Base-by-base conservation (phyloP, 345 rosid species). In the Alliaria petiolata region DNA sequence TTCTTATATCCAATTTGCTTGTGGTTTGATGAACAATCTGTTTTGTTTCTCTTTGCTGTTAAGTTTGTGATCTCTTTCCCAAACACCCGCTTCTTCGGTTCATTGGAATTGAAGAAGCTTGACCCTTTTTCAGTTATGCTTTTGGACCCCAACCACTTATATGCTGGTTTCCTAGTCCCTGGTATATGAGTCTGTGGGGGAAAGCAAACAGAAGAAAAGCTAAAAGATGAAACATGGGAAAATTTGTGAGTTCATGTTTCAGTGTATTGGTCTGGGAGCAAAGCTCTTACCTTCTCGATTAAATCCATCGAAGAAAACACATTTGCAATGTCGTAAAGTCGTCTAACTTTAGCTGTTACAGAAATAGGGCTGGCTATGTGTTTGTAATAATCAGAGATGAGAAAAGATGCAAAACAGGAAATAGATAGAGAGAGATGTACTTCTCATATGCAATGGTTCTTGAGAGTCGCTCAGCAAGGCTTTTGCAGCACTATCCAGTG, bases 281-380 rank as follows among this genome's bases (percentile, higher is more conserved):
- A 46, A 28, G 11, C 14, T 57, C 26, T 33, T 17, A 65, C 96
- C 97, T 91, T 91, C 77, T 91, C 91, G 58, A 91, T 89, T 57
- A 91, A 65, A 62, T 83, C 81, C 83, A 89, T 81, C 20, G 91
- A 91, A 52, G 95, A 75, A 68, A 91, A 78, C 68, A 89, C 91
- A 80, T 91, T 91, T 36, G 93, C 96, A 67, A 91, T 87, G 83
- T 91, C 97, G 70, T 91, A 89, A 7, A 89, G 80, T 42, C 97
- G 81, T 78, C 97, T 85, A 54, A 89, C 84, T 83, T 91, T 91
- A 64, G 97, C 97, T 91, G 93, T 81, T 51, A 28, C 62, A 63
- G 34, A 31, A 26, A 74, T 38, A 56, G 14, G 11, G 20, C 75
- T 54, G 78, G 77, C 30, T 62, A 50, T 22, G 3, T 51, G 17